Evolutionary conservation across 352 stramenopile genomes (phyloP).

Genomic region (Phytophthora europaea): DNA sequence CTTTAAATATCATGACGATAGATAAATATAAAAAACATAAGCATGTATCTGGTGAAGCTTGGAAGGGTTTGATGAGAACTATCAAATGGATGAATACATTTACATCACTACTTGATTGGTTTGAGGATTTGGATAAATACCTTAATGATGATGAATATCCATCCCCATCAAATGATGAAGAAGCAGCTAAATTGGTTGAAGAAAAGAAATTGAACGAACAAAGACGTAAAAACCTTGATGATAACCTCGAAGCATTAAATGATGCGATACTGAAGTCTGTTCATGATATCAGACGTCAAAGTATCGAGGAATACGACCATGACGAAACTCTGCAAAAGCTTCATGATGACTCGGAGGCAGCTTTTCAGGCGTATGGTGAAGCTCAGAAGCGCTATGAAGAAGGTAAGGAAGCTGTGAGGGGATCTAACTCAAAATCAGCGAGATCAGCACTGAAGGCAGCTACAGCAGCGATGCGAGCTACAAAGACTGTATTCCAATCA

Average conservation of each 20-base stretch:
- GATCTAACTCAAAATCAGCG: background rate
- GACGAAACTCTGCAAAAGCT: too few species aligned
- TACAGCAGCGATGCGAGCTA: background rate
- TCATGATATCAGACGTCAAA: constrained; percentile 18
- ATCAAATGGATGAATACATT: constrained; percentile 7
- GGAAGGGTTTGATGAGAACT: constrained; percentile 12
- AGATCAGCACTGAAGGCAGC: background rate
- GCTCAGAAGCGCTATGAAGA: too few species aligned
- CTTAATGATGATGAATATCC: background rate
- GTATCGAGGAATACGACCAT: background rate
- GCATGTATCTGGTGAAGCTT: constrained; percentile 10
- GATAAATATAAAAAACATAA: background rate
- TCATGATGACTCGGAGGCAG: too few species aligned
- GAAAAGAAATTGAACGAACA: constrained; percentile 9
- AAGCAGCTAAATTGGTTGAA: constrained; percentile 15
- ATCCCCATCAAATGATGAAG: constrained; percentile 13
- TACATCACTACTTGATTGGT: constrained; percentile 2
- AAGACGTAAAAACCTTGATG: constrained; percentile 6
- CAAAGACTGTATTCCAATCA: background rate
- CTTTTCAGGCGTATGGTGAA: too few species aligned
- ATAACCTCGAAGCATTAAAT: constrained; percentile 10
- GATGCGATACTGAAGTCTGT: background rate
- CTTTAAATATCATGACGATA: background rate
- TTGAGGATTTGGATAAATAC: constrained; percentile 13
- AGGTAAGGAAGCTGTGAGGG: background rate